A percentile compares a stretch with the other conserved stretches of the same genome.
Conservation (phyloP, 257 asterid species). For the Voacanga thouarsii region DNA sequence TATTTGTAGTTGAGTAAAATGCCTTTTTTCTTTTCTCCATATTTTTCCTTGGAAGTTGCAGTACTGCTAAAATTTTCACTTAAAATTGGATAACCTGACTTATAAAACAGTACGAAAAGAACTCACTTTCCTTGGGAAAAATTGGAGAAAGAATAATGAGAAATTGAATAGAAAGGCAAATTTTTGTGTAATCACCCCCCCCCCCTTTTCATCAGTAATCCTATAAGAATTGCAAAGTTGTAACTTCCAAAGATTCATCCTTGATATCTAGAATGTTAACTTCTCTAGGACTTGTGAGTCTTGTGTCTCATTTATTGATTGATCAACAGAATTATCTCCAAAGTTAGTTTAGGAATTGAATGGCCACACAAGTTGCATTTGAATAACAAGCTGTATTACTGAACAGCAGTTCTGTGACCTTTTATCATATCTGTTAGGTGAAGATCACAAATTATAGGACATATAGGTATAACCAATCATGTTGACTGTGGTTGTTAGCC, state of each 20-base stretch:
- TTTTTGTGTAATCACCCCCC: neutral
- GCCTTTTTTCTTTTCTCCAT: neutral
- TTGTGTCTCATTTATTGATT: neutral
- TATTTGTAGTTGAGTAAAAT: neutral
- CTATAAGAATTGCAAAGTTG: neutral
- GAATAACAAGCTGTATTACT: neutral
- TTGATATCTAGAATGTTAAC: neutral
- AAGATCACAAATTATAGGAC: neutral
- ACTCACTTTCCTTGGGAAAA: too few relatives aligned
- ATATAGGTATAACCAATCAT: neutral
- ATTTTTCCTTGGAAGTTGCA: too few relatives aligned
- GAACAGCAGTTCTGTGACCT: neutral
- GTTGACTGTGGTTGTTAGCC: neutral
- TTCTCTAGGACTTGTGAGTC: neutral
- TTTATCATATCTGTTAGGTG: neutral
- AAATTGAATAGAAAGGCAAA: neutral
- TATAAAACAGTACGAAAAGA: neutral
- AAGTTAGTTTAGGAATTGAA: neutral
- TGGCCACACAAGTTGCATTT: neutral
- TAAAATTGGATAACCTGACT: neutral
- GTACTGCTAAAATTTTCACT: neutral
- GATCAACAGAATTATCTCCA: neutral
- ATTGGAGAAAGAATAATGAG: neutral
- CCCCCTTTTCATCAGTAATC: neutral
- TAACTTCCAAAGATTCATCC: neutral